Evolutionary conservation across 2,329 filamentous ascomycete species (phyloP).

Genomic region (Cryphonectria radicalis): DNA sequence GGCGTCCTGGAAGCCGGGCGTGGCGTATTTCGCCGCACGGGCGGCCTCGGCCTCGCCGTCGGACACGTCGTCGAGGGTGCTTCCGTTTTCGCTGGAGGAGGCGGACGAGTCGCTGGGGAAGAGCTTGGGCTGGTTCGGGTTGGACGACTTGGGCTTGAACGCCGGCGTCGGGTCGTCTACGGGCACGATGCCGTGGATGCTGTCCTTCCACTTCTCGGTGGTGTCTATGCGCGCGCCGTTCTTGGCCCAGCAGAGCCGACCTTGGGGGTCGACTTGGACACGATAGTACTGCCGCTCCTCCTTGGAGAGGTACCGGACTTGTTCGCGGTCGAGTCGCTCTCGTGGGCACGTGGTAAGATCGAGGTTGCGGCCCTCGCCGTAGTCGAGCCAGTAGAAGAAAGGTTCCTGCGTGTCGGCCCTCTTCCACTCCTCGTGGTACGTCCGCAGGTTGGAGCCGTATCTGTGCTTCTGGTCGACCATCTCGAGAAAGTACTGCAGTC

Average conservation of each 20-base stretch:
- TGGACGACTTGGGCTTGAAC: constrained; percentile 46
- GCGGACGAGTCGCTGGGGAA: constrained; percentile 34
- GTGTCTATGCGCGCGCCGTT: constrained; percentile 80
- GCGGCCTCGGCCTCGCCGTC: constrained; percentile 59
- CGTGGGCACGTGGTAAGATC: constrained; percentile 75
- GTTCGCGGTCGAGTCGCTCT: constrained; percentile 74
- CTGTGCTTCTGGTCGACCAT: constrained; percentile 88
- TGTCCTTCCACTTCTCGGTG: constrained; percentile 75
- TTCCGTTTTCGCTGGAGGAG: constrained; percentile 24
- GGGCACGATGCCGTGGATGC: constrained; percentile 73
- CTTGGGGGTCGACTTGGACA: constrained; percentile 74
- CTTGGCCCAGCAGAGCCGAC: constrained; percentile 85
- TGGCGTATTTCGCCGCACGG: constrained; percentile 67
- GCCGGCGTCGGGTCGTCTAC: constrained; percentile 62
- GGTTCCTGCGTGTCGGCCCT: constrained; percentile 77
- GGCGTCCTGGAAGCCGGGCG: constrained; percentile 63
- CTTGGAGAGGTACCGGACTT: constrained; percentile 80
- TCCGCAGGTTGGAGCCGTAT: constrained; percentile 80
- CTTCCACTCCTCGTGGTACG: constrained; percentile 87
- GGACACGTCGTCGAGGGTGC: constrained; percentile 34
- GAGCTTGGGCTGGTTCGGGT: constrained; percentile 35
- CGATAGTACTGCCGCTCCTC: constrained; percentile 84
- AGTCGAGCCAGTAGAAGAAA: constrained; percentile 93
- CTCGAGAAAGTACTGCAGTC: constrained; percentile 80
- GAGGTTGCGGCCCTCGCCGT: constrained; percentile 73